A percentile compares a stretch with the other conserved stretches of the same genome.
Conservation (phyloP, 108 stramenopile genomes). For the Skeletonema grethae region DNA sequence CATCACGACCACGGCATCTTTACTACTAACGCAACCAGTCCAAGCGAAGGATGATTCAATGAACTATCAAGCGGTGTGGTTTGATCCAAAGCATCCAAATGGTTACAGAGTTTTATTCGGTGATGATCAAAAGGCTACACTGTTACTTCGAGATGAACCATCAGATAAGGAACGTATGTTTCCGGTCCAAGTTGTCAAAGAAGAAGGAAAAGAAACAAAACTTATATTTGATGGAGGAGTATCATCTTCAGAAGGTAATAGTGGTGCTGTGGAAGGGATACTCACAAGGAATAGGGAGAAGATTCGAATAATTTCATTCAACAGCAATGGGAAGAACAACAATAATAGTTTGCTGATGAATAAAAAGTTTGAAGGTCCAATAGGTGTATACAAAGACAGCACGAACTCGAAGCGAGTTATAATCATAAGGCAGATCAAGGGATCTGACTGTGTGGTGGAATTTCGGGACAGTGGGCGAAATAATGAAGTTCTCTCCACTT, state of each 20-base stretch:
- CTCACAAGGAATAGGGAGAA: slow-evolving; percentile 2
- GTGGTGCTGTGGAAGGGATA: not conserved
- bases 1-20: not conserved
- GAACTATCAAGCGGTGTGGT: slow-evolving; percentile 3
- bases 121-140: not conserved
- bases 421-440: not conserved
- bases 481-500: not conserved
- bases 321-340: not conserved
- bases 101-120: not conserved
- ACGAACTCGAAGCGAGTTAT: not conserved
- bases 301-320: not conserved
- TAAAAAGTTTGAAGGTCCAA: slow-evolving; percentile 1
- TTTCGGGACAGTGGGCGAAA: not conserved
- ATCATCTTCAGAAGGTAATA: not conserved
- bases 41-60: not conserved
- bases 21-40: not conserved
- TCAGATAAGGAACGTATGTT: not conserved
- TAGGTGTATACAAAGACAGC: not conserved
- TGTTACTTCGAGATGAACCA: not conserved
- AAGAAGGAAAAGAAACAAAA: not conserved
- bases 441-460: slow-evolving; percentile 1
- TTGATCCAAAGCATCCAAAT: not conserved
- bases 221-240: not conserved
- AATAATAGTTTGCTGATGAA: not conserved
- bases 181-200: not conserved